A percentile compares a stretch with the other conserved stretches of the same genome.
Evolutionary conservation across 2,329 filamentous ascomycete genomes (phyloP).

Genomic region (Nigrograna mackinnonii): DNA sequence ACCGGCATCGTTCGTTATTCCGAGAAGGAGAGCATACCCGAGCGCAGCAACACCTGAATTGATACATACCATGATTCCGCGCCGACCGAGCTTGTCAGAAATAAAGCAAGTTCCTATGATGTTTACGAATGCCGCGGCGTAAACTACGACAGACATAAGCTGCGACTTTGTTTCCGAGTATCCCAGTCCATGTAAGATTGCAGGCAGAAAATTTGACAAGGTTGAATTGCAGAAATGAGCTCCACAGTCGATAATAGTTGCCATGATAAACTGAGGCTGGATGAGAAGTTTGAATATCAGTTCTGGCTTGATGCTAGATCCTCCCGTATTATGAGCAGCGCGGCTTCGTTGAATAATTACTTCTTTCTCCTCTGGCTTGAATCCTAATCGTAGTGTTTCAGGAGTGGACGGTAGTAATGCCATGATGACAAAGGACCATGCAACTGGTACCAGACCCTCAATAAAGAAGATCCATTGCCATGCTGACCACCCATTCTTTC

Average conservation of each 20-base stretch:
- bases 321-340: background rate
- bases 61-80: background rate
- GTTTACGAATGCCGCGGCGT: constrained; percentile 1
- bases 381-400: background rate
- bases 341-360: background rate
- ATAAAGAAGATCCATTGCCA: constrained; percentile 3
- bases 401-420: constrained; percentile 1
- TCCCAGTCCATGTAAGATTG: constrained; percentile 1
- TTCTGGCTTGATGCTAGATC: background rate
- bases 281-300: background rate
- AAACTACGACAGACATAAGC: constrained; percentile 1
- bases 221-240: background rate
- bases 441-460: constrained; percentile 2
- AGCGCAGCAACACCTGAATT: background rate
- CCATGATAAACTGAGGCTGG: background rate
- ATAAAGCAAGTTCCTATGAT: background rate
- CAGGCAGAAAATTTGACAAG: constrained; percentile 1
- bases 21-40: constrained; percentile 1
- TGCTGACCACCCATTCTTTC: constrained; percentile 1
- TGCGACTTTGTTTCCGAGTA: constrained; percentile 1
- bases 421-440: background rate
- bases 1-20: background rate
- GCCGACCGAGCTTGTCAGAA: constrained; percentile 1
- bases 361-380: background rate
- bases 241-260: background rate